Base-by-base conservation (phyloP, 164 flowering plant genomes). In the Stephania cephalantha region DNA sequence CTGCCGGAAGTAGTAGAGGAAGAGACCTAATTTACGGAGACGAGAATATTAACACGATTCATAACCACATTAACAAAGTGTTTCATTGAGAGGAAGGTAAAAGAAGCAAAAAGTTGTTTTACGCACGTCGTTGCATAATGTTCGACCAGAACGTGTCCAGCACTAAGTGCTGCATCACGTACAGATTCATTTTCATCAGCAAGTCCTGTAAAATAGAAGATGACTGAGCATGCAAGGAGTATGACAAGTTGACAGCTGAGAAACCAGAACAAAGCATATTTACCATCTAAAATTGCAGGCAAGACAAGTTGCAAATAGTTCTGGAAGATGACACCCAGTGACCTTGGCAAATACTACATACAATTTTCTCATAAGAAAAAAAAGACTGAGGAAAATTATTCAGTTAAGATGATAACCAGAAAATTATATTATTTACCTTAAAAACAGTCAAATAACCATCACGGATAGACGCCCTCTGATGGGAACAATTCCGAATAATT, bases 121-220 rank as follows among this genome's bases (percentile, higher is more conserved):
- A 69, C 94, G 66, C 80, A 96, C 99, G 99, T 96, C 77, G 91
- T 88, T 55, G 99, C 99, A 86, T 96, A 94, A 78, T 95, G 97
- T 82, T 95, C 99, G 76, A 95, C 99, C 67, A 95, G 82, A 72
- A 95, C 92, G 89, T 93, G 99, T 58, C 99, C 99, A 80, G 98
- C 96, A 86, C 98, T 88, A 52, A 95, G 88, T 48, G 99, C 99
- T 7, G 99, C 99, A 75, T 95, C 99, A 77, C 99, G 98, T 52
- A 95, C 99, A 78, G 99, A 95, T 74, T 95, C 99, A 86, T 95
- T 95, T 86, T 95, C 99, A 86, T 95, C 99, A 8, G 99, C 98
- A 82, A 95, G 97, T 53, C 99, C 99, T 95, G 82, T 10, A 79
- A 68, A 76, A 55, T 1, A 35, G 17, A 65, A 76, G 31, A 15